Evolutionary conservation across 805 yeast genomes (phyloP).

Genomic region (Schizosaccharomyces osmophilus): DNA sequence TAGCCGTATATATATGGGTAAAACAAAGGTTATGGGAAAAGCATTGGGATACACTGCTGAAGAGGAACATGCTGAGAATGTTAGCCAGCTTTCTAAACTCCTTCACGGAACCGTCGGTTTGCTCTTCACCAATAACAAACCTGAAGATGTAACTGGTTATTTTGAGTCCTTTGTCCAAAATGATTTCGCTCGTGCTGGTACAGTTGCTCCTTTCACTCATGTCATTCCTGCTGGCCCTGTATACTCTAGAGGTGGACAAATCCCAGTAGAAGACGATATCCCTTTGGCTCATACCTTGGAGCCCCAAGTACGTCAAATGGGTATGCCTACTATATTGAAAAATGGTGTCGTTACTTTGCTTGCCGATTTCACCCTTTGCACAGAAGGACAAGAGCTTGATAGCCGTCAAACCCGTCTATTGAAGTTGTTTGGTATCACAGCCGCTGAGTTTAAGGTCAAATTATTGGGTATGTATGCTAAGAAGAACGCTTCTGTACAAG

Average conservation of each 20-base stretch:
- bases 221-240: constrained; percentile 73
- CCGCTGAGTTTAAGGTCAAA: constrained; percentile 67
- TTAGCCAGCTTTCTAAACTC: constrained; percentile 37
- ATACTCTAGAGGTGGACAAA: constrained; percentile 86
- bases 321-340: constrained; percentile 75
- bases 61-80: constrained; percentile 71
- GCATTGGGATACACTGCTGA: constrained; percentile 73
- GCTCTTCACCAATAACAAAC: constrained; percentile 68
- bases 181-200: constrained; percentile 79
- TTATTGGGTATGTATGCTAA: constrained; percentile 57
- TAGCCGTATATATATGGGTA: constrained; percentile 63
- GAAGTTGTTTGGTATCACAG: constrained; percentile 89
- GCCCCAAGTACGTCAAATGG: constrained; percentile 68
- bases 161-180: constrained; percentile 52
- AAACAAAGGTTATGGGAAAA: constrained; percentile 75
- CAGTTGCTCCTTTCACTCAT: constrained; percentile 60
- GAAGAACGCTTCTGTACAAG: constrained; percentile 8
- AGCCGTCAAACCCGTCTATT: constrained; percentile 76
- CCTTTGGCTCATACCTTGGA: constrained; percentile 93
- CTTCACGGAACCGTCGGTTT: constrained; percentile 57
- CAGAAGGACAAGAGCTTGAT: constrained; percentile 55
- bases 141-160: constrained; percentile 73
- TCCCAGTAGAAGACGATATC: constrained; percentile 73
- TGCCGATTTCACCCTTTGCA: constrained; percentile 58
- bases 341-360: constrained; percentile 65